Conservation (phyloP, 768 basidiomycete species). For the Calvatia gigantea region DNA sequence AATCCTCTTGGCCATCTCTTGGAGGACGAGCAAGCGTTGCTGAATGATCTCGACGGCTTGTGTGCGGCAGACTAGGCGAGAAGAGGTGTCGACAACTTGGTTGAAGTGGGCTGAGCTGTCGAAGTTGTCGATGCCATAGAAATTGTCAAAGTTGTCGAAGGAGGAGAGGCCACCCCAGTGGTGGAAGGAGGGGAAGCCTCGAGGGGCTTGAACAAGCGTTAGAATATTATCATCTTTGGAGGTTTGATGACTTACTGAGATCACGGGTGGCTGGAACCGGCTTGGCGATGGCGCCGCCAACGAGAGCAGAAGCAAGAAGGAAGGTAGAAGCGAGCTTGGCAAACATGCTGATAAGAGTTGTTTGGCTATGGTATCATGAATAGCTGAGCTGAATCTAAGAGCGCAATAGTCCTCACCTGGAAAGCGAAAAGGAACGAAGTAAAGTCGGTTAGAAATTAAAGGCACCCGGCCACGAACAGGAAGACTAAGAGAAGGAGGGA, state of each 20-base stretch:
- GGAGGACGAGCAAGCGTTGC: constrained; percentile 38
- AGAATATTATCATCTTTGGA: constrained; percentile 16
- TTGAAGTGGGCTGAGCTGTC: constrained; percentile 25
- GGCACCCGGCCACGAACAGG: constrained; percentile 3
- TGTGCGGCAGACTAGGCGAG: constrained; percentile 26
- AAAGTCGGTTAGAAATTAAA: background rate
- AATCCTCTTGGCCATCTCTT: constrained; percentile 33
- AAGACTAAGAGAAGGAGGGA: constrained; percentile 1
- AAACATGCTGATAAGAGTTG: constrained; percentile 3
- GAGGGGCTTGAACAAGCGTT: background rate
- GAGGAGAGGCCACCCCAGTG: constrained; percentile 30
- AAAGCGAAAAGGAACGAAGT: background rate
- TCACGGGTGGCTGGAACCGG: background rate
- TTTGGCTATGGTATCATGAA: background rate
- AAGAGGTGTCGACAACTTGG: constrained; percentile 26
- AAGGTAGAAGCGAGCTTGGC: constrained; percentile 1
- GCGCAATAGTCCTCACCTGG: background rate
- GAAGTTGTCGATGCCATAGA: constrained; percentile 33
- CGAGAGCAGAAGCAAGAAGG: background rate
- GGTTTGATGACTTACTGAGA: constrained; percentile 27
- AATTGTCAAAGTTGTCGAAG: constrained; percentile 29
- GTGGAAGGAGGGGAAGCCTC: constrained; percentile 24
- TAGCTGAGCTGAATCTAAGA: background rate
- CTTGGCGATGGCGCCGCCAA: background rate
- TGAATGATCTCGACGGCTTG: constrained; percentile 29